Percentiles rank a stretch among this genome's conserved stretches.
Evolutionary conservation across 192 early-diverging fungal species (phyloP).

Genomic region (Coemansia sp.): DNA sequence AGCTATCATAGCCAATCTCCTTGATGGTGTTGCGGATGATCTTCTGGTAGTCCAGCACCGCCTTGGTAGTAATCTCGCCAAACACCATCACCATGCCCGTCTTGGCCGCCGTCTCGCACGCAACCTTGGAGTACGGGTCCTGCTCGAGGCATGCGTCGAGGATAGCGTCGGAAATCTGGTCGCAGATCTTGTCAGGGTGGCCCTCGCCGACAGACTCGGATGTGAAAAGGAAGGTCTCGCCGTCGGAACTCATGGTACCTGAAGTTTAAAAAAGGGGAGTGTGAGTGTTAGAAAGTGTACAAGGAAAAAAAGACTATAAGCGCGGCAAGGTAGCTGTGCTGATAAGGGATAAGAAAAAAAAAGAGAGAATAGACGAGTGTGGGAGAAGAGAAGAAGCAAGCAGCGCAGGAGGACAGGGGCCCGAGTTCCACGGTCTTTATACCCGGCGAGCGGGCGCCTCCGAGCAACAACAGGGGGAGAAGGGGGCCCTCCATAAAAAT

Average conservation of each 20-base stretch:
- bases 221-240: constrained; percentile 97
- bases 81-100: constrained; percentile 99
- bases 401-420: constrained; percentile 4
- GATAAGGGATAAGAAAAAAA: constrained; percentile 7
- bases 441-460: not conserved
- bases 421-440: not conserved
- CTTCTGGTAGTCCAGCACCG: constrained; percentile 97
- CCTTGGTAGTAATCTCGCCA: constrained; percentile 99
- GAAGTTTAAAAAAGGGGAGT: constrained; percentile 1
- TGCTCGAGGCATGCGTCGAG: constrained; percentile 92
- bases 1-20: constrained; percentile 99
- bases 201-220: constrained; percentile 99
- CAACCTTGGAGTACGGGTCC: constrained; percentile 98
- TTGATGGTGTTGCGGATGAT: constrained; percentile 99
- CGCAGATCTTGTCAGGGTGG: constrained; percentile 99
- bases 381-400: not conserved
- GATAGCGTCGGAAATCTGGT: constrained; percentile 99
- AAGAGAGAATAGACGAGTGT: not conserved
- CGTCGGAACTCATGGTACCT: constrained; percentile 37
- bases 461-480: not conserved
- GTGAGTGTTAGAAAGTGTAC: constrained; percentile 4
- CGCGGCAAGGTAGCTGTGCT: not conserved
- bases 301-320: not conserved
- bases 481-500: constrained; percentile 11
- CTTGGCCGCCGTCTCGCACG: constrained; percentile 99